Conservation (phyloP, 768 basidiomycete genomes). For the Podaxis sp. region DNA sequence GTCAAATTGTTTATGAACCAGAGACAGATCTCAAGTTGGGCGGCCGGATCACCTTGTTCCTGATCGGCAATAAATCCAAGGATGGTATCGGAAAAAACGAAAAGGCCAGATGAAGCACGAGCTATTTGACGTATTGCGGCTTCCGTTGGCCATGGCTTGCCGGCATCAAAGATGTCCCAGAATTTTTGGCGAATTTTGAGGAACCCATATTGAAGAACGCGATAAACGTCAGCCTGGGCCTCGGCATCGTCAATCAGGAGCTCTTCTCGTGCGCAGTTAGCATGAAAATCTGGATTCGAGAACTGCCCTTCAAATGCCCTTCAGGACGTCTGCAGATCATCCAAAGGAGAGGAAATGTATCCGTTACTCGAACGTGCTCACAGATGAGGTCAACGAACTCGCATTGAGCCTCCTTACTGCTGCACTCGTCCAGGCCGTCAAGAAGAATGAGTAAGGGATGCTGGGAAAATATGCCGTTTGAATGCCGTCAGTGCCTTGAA, state of each 20-base stretch:
- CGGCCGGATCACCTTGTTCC: background rate
- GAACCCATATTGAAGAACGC: no score
- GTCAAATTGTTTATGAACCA: background rate
- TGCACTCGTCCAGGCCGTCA: background rate
- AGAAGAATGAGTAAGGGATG: background rate
- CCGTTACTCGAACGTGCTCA: background rate
- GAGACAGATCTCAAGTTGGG: background rate
- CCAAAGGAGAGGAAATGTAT: background rate
- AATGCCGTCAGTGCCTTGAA: background rate
- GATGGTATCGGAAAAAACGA: background rate
- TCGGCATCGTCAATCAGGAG: no score
- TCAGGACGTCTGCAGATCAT: background rate
- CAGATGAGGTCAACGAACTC: no score
- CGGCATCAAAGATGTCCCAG: no score
- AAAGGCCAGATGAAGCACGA: background rate
- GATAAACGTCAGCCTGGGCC: no score
- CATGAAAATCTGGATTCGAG: background rate
- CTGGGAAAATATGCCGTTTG: background rate
- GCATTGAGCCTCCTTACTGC: background rate
- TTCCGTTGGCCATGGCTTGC: background rate
- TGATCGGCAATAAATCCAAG: background rate
- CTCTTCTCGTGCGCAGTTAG: no score
- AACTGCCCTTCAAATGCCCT: background rate
- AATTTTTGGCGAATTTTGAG: no score
- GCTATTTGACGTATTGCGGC: background rate